These are phyloP conservation scores for Phylloporus rhodoxanthus DNA, from an alignment of 768 basidiomycete species.

Conservation along the genomic window DNA sequence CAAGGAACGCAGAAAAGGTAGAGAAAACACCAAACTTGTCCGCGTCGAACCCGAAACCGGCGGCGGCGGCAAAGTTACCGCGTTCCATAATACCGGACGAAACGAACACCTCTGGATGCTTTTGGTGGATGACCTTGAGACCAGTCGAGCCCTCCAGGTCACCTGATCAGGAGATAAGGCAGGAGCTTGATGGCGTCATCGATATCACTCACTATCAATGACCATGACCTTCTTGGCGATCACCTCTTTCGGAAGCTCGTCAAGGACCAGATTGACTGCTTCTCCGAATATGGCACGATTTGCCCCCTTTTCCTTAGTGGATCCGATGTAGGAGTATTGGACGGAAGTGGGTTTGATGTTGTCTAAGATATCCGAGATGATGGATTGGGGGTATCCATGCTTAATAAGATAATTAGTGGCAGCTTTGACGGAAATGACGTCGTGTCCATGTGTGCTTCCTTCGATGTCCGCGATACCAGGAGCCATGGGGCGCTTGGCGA, in stretches of 20 bases:
- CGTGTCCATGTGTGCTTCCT: slow-evolving; percentile 76
- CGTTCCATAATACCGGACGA: slow-evolving; percentile 86
- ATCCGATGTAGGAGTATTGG: slow-evolving; percentile 63
- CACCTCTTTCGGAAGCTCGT: slow-evolving; percentile 69
- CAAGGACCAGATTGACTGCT: slow-evolving; percentile 74
- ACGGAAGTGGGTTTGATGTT: slow-evolving; percentile 55
- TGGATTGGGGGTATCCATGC: slow-evolving; percentile 49
- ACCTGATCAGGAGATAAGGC: slow-evolving; percentile 34
- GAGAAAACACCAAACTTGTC: slow-evolving; percentile 86
- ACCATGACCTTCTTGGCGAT: slow-evolving; percentile 77
- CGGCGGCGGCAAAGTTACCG: slow-evolving; percentile 77
- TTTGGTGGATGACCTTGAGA: slow-evolving; percentile 81
- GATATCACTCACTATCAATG: slow-evolving; percentile 59
- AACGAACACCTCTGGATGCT: slow-evolving; percentile 83
- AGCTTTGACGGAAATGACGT: slow-evolving; percentile 76
- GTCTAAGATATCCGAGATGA: slow-evolving; percentile 49
- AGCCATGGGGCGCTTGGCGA: slow-evolving; percentile 66
- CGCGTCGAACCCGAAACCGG: slow-evolving; percentile 78
- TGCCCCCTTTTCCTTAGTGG: slow-evolving; percentile 68
- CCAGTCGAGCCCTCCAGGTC: slow-evolving; percentile 89
- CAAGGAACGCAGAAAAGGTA: slow-evolving; percentile 87
- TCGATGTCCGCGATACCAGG: slow-evolving; percentile 69
- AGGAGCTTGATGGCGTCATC: not conserved
- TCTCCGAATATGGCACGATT: slow-evolving; percentile 84
- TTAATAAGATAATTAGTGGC: slow-evolving; percentile 68